Base-by-base conservation (phyloP, 148 eudicot genomes). In the Drosera capensis region DNA sequence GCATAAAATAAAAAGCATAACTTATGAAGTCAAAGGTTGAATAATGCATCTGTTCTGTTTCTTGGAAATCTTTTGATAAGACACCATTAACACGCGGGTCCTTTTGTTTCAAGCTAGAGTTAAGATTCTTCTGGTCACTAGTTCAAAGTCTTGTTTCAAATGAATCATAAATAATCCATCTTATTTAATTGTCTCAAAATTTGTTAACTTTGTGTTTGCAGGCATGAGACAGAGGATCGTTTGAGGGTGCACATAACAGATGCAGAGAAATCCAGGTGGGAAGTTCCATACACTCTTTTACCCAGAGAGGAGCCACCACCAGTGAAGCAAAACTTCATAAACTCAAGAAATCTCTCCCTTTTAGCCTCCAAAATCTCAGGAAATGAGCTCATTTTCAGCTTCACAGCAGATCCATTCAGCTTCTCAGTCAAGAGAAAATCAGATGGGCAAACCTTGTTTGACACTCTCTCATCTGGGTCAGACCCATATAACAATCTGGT, bases 171-270 rank as follows among this genome's bases (percentile, higher is more conserved):
- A 29, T 29, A 19, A 44, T 23, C 24, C 23, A 17, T 0, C 19
- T 8, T 43, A 19, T 14, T 23, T 24, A 11, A 15, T 20, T 50
- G 14, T 50, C 17, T 37, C 15, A 29, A 35, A 14, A 20, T 26
- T 26, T 20, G 5, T 14, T 41, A 41, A 20, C 15, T 52, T 47
- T 26, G 17, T 26, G 29, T 29, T 17, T 15, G 25, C 81, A 88
- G 96, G 84, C 94, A 83, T 47, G 94, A 88, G 73, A 80, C 90
- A 12, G 77, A 56, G 0, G 70, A 67, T 12, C 76, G 94, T 2
- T 57, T 88, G 51, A 66, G 94, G 49, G 92, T 88, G 16, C 86
- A 75, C 59, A 83, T 88, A 5, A 75, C 94, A 22, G 96, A 83
- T 55, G 86, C 82, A 37, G 68, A 71, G 7, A 73, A 75, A 46